phyloP scores from a whole-genome alignment of 176 grass and related monocot genomes.

The Oryza nivara region DNA sequence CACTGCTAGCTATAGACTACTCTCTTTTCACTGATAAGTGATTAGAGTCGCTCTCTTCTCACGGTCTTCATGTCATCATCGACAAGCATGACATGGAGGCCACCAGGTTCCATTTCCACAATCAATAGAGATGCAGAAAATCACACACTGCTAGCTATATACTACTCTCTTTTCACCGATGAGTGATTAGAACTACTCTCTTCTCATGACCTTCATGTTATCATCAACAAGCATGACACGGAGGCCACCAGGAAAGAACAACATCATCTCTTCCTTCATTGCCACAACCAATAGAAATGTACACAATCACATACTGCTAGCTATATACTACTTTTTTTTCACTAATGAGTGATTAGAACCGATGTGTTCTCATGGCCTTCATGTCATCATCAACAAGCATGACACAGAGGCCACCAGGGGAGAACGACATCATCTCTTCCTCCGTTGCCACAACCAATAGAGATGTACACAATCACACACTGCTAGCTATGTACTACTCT shows the following conservation, averaged over 20 bases:
- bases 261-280: not conserved
- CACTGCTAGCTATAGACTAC: too few species aligned
- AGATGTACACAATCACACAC: too few species aligned
- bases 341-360: not conserved
- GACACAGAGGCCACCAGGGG: not conserved
- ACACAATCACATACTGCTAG: not conserved
- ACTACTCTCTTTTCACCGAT: not conserved
- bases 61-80: not conserved
- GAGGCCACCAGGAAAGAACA: not conserved
- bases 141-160: not conserved
- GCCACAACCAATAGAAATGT: too few species aligned
- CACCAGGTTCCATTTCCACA: not conserved
- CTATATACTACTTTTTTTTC: not conserved
- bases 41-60: not conserved
- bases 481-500: too few species aligned
- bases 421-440: not conserved
- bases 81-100: constrained; percentile 13
- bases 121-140: too few species aligned
- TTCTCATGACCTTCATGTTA: not conserved
- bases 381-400: constrained; percentile 9
- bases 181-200: not conserved
- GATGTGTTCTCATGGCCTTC: not conserved
- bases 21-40: too few species aligned
- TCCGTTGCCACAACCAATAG: not conserved
- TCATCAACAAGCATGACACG: constrained; percentile 12